These are phyloP conservation scores for Globisporangium middletonii DNA, from an alignment of 352 stramenopile genomes.

Conservation along the genomic window DNA sequence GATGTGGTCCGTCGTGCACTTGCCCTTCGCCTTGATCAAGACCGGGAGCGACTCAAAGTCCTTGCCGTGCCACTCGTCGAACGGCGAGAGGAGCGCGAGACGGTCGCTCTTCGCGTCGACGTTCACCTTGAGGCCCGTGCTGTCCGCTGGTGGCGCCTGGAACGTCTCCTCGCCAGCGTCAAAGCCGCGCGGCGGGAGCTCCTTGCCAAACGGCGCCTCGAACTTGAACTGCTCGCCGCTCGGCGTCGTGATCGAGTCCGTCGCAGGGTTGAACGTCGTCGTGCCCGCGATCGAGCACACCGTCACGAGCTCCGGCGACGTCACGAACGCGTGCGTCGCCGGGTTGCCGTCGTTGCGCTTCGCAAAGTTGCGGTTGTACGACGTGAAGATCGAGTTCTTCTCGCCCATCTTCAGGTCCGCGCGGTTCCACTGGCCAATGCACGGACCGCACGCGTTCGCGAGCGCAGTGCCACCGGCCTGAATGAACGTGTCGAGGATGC, in stretches of 20 bases:
- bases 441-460: constrained; percentile 91
- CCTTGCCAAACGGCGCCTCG: constrained; percentile 86
- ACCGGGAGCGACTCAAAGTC: constrained; percentile 85
- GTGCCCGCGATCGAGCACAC: constrained; percentile 85
- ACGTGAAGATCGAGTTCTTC: constrained; percentile 94
- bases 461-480: constrained; percentile 85
- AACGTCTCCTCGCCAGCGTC: constrained; percentile 91
- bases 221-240: constrained; percentile 91
- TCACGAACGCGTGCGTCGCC: constrained; percentile 91
- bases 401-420: constrained; percentile 78
- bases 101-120: constrained; percentile 82
- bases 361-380: constrained; percentile 94
- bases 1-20: constrained; percentile 95
- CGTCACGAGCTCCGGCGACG: constrained; percentile 89
- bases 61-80: constrained; percentile 88
- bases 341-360: constrained; percentile 94
- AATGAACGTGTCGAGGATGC: constrained; percentile 88
- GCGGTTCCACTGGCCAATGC: constrained; percentile 94
- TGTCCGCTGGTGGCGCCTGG: constrained; percentile 74
- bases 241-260: constrained; percentile 83
- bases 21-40: constrained; percentile 94
- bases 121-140: constrained; percentile 62
- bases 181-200: constrained; percentile 87
- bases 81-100: constrained; percentile 84
- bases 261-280: constrained; percentile 89